Conservation (phyloP, 1,139 yeast species). For the Wickerhamomyces sp. region DNA sequence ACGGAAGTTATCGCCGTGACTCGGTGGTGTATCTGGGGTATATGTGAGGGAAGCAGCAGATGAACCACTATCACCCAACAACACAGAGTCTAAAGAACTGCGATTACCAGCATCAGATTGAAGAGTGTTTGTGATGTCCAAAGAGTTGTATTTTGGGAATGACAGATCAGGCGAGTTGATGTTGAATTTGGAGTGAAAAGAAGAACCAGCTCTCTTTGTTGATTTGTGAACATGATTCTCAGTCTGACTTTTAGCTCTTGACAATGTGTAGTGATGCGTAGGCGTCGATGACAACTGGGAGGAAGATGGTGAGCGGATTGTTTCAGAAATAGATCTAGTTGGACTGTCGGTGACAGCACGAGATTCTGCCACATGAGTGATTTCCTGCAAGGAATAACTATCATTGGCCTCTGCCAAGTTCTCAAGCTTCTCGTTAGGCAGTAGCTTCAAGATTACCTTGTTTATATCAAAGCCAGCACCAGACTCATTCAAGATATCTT, state of each 20-base stretch:
- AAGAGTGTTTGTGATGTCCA: conserved; percentile 1
- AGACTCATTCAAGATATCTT: conserved; percentile 12
- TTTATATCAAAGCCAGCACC: conserved; percentile 22
- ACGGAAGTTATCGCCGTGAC: conserved; percentile 9
- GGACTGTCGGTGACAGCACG: no score
- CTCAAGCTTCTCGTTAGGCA: conserved; percentile 18
- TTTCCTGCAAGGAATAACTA: conserved; percentile 18
- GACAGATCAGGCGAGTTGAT: conserved; percentile 8
- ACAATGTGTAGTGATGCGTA: conserved; percentile 6
- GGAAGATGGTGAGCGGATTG: no score
- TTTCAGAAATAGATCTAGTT: no score
- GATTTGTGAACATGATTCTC: conserved; percentile 18
- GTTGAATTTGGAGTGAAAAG: conserved; percentile 13
- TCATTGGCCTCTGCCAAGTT: conserved; percentile 21
- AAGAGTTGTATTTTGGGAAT: conserved; percentile 1
- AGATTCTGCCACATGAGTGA: conserved; percentile 14
- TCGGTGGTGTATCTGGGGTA: conserved; percentile 10
- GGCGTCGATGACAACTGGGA: conserved; percentile 3
- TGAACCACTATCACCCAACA: no score
- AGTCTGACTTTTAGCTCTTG: conserved; percentile 12
- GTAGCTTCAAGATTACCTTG: conserved; percentile 18
- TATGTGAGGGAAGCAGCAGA: no score
- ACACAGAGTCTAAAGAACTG: not conserved
- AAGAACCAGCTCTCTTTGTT: conserved; percentile 7
- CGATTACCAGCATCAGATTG: no score